Conservation (phyloP, 768 basidiomycete genomes). For the Podaxis sp. region DNA sequence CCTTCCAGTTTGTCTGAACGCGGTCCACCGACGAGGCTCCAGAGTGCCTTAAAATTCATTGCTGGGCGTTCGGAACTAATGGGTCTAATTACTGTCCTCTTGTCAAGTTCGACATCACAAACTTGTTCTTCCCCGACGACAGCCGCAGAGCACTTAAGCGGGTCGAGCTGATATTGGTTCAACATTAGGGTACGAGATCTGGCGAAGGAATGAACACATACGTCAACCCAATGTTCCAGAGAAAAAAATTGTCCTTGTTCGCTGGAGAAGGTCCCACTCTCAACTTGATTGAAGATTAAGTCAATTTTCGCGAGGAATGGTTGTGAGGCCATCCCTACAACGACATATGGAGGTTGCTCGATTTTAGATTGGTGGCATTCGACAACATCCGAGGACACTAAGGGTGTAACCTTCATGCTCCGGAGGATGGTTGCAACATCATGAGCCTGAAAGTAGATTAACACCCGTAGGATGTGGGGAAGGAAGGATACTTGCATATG, state of each 20-base stretch:
- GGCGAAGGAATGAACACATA: conserved; percentile 18
- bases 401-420: conserved; percentile 37
- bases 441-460: conserved; percentile 6
- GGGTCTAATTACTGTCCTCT: conserved; percentile 36
- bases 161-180: conserved; percentile 34
- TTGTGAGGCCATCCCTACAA: conserved; percentile 35
- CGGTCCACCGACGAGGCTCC: conserved; percentile 24
- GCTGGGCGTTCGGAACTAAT: conserved; percentile 25
- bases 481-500: conserved; percentile 35
- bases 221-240: conserved; percentile 55
- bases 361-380: conserved; percentile 14
- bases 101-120: conserved; percentile 49
- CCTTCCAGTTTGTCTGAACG: neutral
- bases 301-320: conserved; percentile 46
- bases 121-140: conserved; percentile 45
- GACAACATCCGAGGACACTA: conserved; percentile 17
- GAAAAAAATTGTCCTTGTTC: conserved; percentile 28
- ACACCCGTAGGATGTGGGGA: neutral
- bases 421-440: conserved; percentile 32
- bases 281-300: conserved; percentile 36
- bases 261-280: neutral
- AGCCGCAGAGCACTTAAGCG: conserved; percentile 26
- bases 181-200: neutral
- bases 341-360: conserved; percentile 39
- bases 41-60: conserved; percentile 30